Base-by-base conservation (phyloP, 768 basidiomycete species). In the Pulveroboletus sp. region DNA sequence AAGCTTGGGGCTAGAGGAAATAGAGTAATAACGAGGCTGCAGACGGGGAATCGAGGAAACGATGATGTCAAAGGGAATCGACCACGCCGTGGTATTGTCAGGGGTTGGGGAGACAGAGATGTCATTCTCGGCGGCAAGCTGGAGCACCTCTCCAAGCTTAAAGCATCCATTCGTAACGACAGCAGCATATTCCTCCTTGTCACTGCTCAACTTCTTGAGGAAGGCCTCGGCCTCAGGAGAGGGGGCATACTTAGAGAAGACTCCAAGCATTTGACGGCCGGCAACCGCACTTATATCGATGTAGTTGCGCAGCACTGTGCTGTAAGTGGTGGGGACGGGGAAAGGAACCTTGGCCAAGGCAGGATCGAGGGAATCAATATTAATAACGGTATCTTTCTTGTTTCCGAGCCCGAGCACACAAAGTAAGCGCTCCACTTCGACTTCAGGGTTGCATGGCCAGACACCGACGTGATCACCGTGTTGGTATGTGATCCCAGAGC, bases 331-430 rank as follows among this genome's bases (percentile, higher is more conserved):
- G 1, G 95, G 95, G 17, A 94, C 89, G 12, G 97, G 95, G 85
- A 98, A 99, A 16, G 95, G 95, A 49, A 98, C 94, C 70, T 98
- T 98, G 49, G 95, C 95, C 25, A 99, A 78, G 14, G 94, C 93
- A 17, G 97, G 95, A 63, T 99, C 95, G 50, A 98, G 83, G n/a
- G 93, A 95, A 64, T 94, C 93, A 50, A 99, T 92, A 55, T 85
- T 82, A 60, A 99, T 91, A 40, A 93, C 82, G 33, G 78, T 76
- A 66, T 94, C 84, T 62, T 82, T 80, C 73, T 90, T 90, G 52
- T 85, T 77, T 55, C 78, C 76, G 11, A 99, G 77, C 21, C 94
- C 95, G 40, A 99, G 84, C 34, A 86, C 80, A 53, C 81, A 85
- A 17, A 99, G 79, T 21, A 97, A 80, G 47, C 94, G 86, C 45